A percentile compares a stretch with the other conserved stretches of the same genome.
Conservation (phyloP, 805 yeast species). For the Wickerhamiella parazyma region DNA sequence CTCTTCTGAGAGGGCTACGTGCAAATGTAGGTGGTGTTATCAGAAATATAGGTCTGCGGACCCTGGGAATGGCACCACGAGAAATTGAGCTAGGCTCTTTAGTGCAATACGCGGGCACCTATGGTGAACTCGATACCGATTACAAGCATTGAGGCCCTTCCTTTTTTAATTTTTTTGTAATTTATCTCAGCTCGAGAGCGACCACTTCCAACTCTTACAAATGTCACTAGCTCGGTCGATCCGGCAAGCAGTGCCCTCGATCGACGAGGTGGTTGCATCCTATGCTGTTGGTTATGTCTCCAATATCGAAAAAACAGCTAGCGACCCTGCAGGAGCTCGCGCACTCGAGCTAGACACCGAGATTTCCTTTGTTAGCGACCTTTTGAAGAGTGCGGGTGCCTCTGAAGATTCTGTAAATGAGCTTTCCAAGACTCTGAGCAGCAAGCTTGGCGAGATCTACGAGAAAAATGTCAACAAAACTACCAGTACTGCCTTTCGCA, state of each 20-base stretch:
- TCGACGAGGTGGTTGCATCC: slow-evolving; percentile 79
- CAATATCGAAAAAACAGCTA: slow-evolving; percentile 63
- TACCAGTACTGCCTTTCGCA: slow-evolving; percentile 68
- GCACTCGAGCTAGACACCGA: slow-evolving; percentile 56
- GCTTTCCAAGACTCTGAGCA: slow-evolving; percentile 38
- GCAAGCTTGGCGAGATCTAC: slow-evolving; percentile 36
- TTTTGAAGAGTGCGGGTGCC: slow-evolving; percentile 78
- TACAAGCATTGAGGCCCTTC: slow-evolving; percentile 15
- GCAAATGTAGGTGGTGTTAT: slow-evolving; percentile 23
- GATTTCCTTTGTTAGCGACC: slow-evolving; percentile 47
- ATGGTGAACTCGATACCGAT: slow-evolving; percentile 23
- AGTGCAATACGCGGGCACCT: slow-evolving; percentile 24
- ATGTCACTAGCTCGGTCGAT: slow-evolving; percentile 29
- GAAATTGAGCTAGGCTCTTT: slow-evolving; percentile 20
- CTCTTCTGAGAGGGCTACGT: slow-evolving; percentile 22
- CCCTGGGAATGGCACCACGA: slow-evolving; percentile 23
- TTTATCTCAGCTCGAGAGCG: too few relatives aligned
- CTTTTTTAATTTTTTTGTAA: background rate
- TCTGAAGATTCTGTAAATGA: slow-evolving; percentile 38
- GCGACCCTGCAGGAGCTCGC: slow-evolving; percentile 69
- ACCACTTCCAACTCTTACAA: background rate
- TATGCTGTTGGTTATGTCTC: slow-evolving; percentile 84
- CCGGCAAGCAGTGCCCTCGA: slow-evolving; percentile 72
- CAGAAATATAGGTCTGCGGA: slow-evolving; percentile 20
- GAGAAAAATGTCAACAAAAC: slow-evolving; percentile 29